Evolutionary conservation across 2,329 filamentous ascomycete species (phyloP).

Genomic region (Colletotrichum gigasporum): DNA sequence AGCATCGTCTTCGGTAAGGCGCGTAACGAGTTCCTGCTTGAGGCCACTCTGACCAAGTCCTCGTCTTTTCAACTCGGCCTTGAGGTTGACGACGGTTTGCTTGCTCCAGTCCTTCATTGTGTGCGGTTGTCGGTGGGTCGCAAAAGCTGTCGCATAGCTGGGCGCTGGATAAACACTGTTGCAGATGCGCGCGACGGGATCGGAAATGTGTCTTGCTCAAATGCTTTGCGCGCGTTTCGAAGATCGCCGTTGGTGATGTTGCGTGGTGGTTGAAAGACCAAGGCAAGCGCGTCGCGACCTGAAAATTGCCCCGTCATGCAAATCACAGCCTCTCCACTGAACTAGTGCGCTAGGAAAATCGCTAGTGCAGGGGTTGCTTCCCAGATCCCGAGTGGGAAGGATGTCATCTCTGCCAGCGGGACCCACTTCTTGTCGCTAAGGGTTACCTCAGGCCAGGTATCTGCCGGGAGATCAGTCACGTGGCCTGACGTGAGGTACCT

Average conservation of each 20-base stretch:
- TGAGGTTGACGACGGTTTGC: conserved; percentile 80
- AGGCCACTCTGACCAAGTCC: conserved; percentile 76
- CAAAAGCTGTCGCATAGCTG: conserved; percentile 25
- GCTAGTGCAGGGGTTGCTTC: conserved; percentile 32
- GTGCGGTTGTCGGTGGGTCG: conserved; percentile 36
- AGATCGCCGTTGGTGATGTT: not conserved
- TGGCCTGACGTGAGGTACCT: not conserved
- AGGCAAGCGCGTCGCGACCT: conserved; percentile 26
- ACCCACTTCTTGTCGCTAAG: conserved; percentile 19
- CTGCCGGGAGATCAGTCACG: conserved; percentile 25
- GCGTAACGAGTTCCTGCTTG: conserved; percentile 76
- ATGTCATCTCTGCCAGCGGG: conserved; percentile 26
- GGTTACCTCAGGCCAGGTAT: not conserved
- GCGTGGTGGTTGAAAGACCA: not conserved
- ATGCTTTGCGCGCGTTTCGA: not conserved
- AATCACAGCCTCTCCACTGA: conserved; percentile 29
- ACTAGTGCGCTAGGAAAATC: conserved; percentile 21
- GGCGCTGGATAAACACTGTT: not conserved
- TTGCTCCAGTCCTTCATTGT: conserved; percentile 63
- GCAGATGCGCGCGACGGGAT: not conserved
- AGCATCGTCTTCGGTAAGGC: conserved; percentile 59
- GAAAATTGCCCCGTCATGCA: conserved; percentile 33
- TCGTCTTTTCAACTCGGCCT: conserved; percentile 77
- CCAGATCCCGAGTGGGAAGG: conserved; percentile 19
- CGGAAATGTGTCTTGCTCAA: not conserved